phyloP scores from a whole-genome alignment of 2,329 filamentous ascomycete genomes.

The Trichophyton schoenleinii region DNA sequence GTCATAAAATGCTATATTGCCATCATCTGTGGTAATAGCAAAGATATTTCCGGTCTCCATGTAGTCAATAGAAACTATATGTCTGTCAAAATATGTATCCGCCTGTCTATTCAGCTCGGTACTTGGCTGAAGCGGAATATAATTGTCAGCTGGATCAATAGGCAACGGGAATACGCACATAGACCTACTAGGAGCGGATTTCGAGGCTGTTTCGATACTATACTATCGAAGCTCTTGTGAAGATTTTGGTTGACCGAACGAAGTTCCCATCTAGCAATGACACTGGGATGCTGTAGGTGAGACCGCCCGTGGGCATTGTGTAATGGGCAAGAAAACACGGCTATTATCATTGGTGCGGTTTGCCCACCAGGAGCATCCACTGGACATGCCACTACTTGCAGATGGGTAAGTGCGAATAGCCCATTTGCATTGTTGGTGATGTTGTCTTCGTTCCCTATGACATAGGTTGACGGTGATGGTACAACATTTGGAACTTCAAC shows the following conservation, averaged over 20 bases:
- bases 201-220: slow-evolving; percentile 53
- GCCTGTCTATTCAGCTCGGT: slow-evolving; percentile 51
- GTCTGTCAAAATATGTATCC: slow-evolving; percentile 56
- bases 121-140: slow-evolving; percentile 26
- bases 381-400: slow-evolving; percentile 59
- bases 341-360: slow-evolving; percentile 44
- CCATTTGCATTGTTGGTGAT: slow-evolving; percentile 19
- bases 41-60: slow-evolving; percentile 60
- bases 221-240: slow-evolving; percentile 65
- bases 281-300: slow-evolving; percentile 54
- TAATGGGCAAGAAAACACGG: slow-evolving; percentile 54
- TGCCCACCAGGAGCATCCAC: slow-evolving; percentile 46
- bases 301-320: slow-evolving; percentile 40
- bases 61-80: slow-evolving; percentile 55
- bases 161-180: not conserved
- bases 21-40: slow-evolving; percentile 64
- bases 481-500: slow-evolving; percentile 25
- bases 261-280: slow-evolving; percentile 73
- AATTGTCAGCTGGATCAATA: slow-evolving; percentile 5
- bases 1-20: slow-evolving; percentile 68
- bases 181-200: slow-evolving; percentile 26
- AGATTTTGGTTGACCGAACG: slow-evolving; percentile 52
- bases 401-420: slow-evolving; percentile 54
- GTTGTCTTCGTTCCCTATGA: slow-evolving; percentile 18
- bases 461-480: slow-evolving; percentile 18